phyloP scores from a whole-genome alignment of 2,329 filamentous ascomycete species.

The Chaetomiaceae sp. region DNA sequence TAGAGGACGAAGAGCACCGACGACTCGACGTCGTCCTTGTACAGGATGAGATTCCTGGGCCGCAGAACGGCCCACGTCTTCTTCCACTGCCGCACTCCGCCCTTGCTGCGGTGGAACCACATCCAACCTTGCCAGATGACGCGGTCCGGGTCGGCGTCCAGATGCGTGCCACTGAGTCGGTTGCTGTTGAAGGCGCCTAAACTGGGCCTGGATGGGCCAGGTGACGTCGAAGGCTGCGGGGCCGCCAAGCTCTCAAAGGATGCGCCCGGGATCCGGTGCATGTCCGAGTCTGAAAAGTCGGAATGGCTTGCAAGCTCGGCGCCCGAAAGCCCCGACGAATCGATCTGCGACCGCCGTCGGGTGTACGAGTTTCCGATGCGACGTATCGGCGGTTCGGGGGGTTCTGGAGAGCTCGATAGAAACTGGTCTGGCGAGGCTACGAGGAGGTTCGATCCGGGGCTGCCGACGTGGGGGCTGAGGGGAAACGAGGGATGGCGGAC shows the following conservation, averaged over 20 bases:
- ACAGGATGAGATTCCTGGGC: slow-evolving; percentile 77
- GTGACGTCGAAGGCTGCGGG: slow-evolving; percentile 33
- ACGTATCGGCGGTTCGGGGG: slow-evolving; percentile 37
- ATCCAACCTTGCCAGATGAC: slow-evolving; percentile 94
- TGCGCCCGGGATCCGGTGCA: slow-evolving; percentile 42
- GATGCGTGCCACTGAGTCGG: slow-evolving; percentile 54
- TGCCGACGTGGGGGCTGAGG: slow-evolving; percentile 15
- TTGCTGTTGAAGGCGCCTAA: slow-evolving; percentile 50
- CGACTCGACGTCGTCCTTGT: slow-evolving; percentile 92
- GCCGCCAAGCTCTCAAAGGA: slow-evolving; percentile 48
- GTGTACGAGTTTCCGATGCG: slow-evolving; percentile 29
- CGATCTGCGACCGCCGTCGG: slow-evolving; percentile 57
- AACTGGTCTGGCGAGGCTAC: slow-evolving; percentile 38
- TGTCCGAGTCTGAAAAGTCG: slow-evolving; percentile 73
- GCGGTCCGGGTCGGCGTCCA: slow-evolving; percentile 69
- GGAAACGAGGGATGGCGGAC: slow-evolving; percentile 45
- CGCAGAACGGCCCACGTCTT: slow-evolving; percentile 89
- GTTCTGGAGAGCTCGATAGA: slow-evolving; percentile 59
- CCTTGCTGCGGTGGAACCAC: slow-evolving; percentile 74
- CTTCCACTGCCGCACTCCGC: slow-evolving; percentile 89
- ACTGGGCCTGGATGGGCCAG: slow-evolving; percentile 31
- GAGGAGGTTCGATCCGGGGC: slow-evolving; percentile 14
- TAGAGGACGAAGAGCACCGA: slow-evolving; percentile 77
- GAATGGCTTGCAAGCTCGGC: slow-evolving; percentile 74
- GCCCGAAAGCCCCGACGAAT: slow-evolving; percentile 59